A percentile compares a stretch with the other conserved stretches of the same genome.
These are phyloP conservation scores for Dactylellina leptospora DNA, from an alignment of 2,329 filamentous ascomycete genomes.

Conservation along the genomic window DNA sequence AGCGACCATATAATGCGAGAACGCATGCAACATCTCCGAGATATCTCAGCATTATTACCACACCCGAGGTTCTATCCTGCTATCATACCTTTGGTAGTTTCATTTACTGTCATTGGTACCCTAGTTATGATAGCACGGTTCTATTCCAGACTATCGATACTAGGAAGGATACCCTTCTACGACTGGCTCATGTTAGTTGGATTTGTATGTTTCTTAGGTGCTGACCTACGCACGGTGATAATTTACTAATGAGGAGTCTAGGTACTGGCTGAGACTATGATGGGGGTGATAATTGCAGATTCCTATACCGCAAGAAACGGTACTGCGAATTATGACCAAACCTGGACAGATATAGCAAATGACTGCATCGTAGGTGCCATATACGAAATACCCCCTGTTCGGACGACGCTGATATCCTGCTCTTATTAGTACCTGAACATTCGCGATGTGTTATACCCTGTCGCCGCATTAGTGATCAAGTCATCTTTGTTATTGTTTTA, in stretches of 20 bases:
- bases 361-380: slow-evolving; percentile 32
- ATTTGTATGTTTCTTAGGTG: slow-evolving; percentile 10
- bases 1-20: slow-evolving; percentile 22
- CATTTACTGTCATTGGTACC: slow-evolving; percentile 34
- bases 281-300: slow-evolving; percentile 43
- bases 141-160: slow-evolving; percentile 39
- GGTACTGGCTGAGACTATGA: slow-evolving; percentile 37
- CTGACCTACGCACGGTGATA: neutral
- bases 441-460: slow-evolving; percentile 28
- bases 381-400: no score
- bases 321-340: slow-evolving; percentile 37
- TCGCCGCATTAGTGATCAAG: slow-evolving; percentile 33
- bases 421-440: slow-evolving; percentile 45
- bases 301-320: slow-evolving; percentile 42
- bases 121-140: slow-evolving; percentile 39
- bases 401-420: no score
- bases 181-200: slow-evolving; percentile 43
- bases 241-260: neutral
- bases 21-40: slow-evolving; percentile 24
- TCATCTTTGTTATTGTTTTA: slow-evolving; percentile 37
- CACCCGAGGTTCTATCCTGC: slow-evolving; percentile 39
- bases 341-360: slow-evolving; percentile 36
- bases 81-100: slow-evolving; percentile 31
- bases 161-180: slow-evolving; percentile 37
- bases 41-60: slow-evolving; percentile 23